Base-by-base conservation (phyloP, 495 filamentous ascomycete genomes). In the Penicillium cosmopolitanum region DNA sequence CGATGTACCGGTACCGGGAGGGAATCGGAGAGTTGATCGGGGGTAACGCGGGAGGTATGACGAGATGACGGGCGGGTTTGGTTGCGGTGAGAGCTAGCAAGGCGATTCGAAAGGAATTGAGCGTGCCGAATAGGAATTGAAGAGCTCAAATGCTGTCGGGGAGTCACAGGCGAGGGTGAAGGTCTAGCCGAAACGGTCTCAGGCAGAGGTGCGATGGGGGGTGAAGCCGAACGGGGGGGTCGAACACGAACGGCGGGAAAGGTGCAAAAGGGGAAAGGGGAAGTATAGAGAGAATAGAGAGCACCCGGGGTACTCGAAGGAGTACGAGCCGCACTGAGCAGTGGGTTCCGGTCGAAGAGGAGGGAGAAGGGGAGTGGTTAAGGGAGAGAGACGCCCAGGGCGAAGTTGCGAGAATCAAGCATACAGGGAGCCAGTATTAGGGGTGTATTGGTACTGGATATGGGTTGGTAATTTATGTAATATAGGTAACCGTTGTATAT, bases 261-360 rank as follows among this genome's bases (percentile, higher is more conserved):
- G 52, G 47, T 48, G 34, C 50, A 48, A 42, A 63, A 44, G 56
- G 55, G 56, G 13, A 59, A 57, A 58, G 35, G 8, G 25, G 40
- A 53, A 56, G 51, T 35, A 35, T 40, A 21, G 38, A 51, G 34
- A 40, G 13, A 35, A 35, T 51, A 52, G 16, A 54, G 51, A 66
- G 62, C 53, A 60, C 62, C 67, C 57, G 56, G 46, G 58, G 60
- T 58, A 62, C 62, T 64, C 70, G 68, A 69, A 12, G 36, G 36
- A 38, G 36, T 38, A 38, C 28, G 36, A 38, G 36, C 36, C 36
- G 2, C 36, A 38, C 63, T 42, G 31, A 55, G 46, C 58, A 61
- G 61, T 53, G 51, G 56, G 62, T 50, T 55, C 51, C 47, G 36
- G 50, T n/a, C 25, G 8, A 36, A 46, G 55, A 54, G 51, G 50